Percentiles rank a stretch among this genome's conserved stretches.
Evolutionary conservation across 176 grass and related monocot species (phyloP).

Genomic region (Eragrostis curvula): DNA sequence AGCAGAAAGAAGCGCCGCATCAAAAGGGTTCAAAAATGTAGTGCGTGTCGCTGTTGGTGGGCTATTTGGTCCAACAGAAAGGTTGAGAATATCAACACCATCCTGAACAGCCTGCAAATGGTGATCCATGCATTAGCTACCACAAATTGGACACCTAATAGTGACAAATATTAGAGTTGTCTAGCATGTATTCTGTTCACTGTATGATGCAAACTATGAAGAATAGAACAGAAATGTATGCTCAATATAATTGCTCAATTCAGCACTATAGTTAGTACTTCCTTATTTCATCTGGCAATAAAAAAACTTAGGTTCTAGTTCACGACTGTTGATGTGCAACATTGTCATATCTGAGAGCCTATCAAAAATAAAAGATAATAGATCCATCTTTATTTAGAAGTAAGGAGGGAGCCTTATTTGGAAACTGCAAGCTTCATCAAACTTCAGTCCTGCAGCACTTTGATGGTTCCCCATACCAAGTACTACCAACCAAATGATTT

Average conservation of each 20-base stretch:
- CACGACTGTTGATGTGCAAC: neutral
- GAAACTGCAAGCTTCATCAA: neutral
- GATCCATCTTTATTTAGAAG: neutral
- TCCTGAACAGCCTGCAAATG: conserved; percentile 87
- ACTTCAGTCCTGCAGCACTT: neutral
- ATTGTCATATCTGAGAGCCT: neutral
- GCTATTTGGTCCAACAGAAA: conserved; percentile 98
- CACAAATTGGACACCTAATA: conserved; percentile 14
- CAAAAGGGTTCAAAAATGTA: conserved; percentile 97
- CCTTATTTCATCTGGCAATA: neutral
- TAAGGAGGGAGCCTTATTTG: neutral
- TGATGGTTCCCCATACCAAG: neutral
- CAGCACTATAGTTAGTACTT: neutral
- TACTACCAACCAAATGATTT: conserved; percentile 17
- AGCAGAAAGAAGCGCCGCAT: conserved; percentile 94
- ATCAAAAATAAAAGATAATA: neutral
- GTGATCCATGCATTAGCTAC: conserved; percentile 5
- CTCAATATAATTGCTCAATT: neutral
- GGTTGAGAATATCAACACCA: conserved; percentile 95
- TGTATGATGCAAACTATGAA: neutral
- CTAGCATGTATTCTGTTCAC: neutral
- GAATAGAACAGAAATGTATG: neutral
- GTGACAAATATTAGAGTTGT: neutral
- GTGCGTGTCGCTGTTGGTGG: conserved; percentile 85
- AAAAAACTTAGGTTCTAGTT: conserved; percentile 2